A percentile compares a stretch with the other conserved stretches of the same genome.
These are phyloP conservation scores for Pleurotus djamor DNA, from an alignment of 768 basidiomycete species.

Conservation along the genomic window DNA sequence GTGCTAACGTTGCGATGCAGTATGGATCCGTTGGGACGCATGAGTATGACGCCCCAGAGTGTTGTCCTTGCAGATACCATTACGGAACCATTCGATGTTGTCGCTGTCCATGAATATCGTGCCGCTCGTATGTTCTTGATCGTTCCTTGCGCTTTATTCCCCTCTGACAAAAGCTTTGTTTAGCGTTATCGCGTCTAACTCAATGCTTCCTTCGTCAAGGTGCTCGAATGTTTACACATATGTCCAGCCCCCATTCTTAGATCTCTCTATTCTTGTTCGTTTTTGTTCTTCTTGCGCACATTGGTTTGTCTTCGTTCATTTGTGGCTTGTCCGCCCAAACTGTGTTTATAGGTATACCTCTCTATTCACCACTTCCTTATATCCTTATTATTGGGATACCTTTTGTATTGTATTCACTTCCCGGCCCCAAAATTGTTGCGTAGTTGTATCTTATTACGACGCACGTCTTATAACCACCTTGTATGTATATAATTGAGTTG, in stretches of 20 bases:
- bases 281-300: neutral
- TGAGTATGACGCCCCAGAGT: conserved; percentile 56
- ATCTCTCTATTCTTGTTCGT: neutral
- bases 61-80: conserved; percentile 67
- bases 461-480: too few relatives aligned
- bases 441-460: too few relatives aligned
- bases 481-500: too few relatives aligned
- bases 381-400: too few relatives aligned
- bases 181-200: conserved; percentile 48
- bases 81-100: conserved; percentile 78
- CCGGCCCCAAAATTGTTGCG: too few relatives aligned
- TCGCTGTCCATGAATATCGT: conserved; percentile 68
- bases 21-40: conserved; percentile 47
- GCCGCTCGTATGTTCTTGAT: conserved; percentile 58
- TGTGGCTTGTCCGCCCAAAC: neutral
- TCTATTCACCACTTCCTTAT: neutral
- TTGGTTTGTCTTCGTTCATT: too few relatives aligned
- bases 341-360: neutral
- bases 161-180: neutral
- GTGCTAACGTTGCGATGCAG: conserved; percentile 21
- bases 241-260: conserved; percentile 21
- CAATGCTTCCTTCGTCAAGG: conserved; percentile 54
- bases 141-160: neutral
- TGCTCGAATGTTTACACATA: conserved; percentile 45
- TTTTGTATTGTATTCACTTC: too few relatives aligned